These are phyloP conservation scores for Macrolepiota dolichaula DNA, from an alignment of 768 basidiomycete genomes.

Conservation along the genomic window DNA sequence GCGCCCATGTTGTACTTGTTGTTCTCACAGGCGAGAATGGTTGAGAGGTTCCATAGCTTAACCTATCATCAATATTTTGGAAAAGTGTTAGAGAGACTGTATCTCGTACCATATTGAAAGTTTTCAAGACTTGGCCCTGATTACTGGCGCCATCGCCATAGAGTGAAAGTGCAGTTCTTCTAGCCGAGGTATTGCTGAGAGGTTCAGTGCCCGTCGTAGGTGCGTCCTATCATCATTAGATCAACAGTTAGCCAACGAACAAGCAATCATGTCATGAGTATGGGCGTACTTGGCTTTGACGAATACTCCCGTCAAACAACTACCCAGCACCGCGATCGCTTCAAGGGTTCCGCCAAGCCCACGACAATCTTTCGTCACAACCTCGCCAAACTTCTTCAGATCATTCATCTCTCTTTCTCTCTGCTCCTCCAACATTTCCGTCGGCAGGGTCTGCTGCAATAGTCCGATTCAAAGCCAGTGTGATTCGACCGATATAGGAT, in stretches of 20 bases:
- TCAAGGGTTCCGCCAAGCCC: too few relatives aligned
- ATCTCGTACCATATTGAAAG: too few relatives aligned
- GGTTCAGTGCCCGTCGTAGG: slow-evolving; percentile 54
- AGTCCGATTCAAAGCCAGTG: slow-evolving; percentile 33
- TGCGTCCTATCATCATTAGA: slow-evolving; percentile 54
- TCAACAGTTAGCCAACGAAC: too few relatives aligned
- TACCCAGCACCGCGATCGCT: slow-evolving; percentile 53
- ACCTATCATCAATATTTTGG: too few relatives aligned
- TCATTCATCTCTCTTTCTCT: slow-evolving; percentile 18
- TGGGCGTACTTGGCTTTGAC: slow-evolving; percentile 63
- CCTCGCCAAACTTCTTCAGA: slow-evolving; percentile 28
- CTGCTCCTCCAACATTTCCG: too few relatives aligned
- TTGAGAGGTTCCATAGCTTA: not conserved
- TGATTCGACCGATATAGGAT: slow-evolving; percentile 56
- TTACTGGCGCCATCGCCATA: not conserved
- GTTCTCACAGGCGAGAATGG: not conserved
- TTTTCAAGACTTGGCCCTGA: not conserved
- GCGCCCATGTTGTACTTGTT: too few relatives aligned
- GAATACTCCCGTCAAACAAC: slow-evolving; percentile 53
- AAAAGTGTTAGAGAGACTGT: too few relatives aligned
- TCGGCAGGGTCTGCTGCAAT: slow-evolving; percentile 7
- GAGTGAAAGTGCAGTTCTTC: not conserved
- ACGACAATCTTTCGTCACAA: slow-evolving; percentile 43
- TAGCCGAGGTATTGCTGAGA: slow-evolving; percentile 36
- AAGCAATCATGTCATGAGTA: too few relatives aligned